These are phyloP conservation scores for Xylaria sp. DNA, from an alignment of 2,329 filamentous ascomycete species.

Conservation along the genomic window DNA sequence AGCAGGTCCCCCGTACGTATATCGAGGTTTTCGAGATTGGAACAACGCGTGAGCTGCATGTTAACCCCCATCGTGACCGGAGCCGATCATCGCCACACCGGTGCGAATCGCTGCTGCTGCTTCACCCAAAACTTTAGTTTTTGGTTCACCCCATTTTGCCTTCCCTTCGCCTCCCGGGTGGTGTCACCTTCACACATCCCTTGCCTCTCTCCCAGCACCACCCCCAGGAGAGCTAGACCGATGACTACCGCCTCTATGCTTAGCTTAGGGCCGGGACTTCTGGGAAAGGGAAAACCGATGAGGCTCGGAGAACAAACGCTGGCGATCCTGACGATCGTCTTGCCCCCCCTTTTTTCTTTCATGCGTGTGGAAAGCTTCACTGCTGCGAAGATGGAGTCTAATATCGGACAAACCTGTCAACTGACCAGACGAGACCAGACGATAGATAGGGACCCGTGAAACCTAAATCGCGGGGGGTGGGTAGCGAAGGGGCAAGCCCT, in stretches of 20 bases:
- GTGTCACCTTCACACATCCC: background rate
- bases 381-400: slow-evolving; percentile 7
- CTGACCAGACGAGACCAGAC: slow-evolving; percentile 2
- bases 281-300: slow-evolving; percentile 4
- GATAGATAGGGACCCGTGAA: slow-evolving; percentile 12
- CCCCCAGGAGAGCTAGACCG: slow-evolving; percentile 3
- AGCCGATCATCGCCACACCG: slow-evolving; percentile 23
- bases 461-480: slow-evolving; percentile 7
- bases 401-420: slow-evolving; percentile 11
- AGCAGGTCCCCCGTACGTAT: slow-evolving; percentile 18
- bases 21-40: slow-evolving; percentile 6
- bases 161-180: slow-evolving; percentile 1
- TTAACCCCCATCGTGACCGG: slow-evolving; percentile 26
- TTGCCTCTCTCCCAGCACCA: background rate
- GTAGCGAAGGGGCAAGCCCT: background rate
- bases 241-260: slow-evolving; percentile 3
- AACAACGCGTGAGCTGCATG: slow-evolving; percentile 16
- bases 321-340: slow-evolving; percentile 8
- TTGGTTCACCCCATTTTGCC: slow-evolving; percentile 14
- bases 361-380: background rate
- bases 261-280: slow-evolving; percentile 20
- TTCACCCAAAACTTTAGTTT: slow-evolving; percentile 8
- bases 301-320: slow-evolving; percentile 17
- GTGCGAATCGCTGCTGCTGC: slow-evolving; percentile 25
- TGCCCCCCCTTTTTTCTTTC: background rate